phyloP scores from a whole-genome alignment of 257 asterid species.

The Eucommia ulmoides region DNA sequence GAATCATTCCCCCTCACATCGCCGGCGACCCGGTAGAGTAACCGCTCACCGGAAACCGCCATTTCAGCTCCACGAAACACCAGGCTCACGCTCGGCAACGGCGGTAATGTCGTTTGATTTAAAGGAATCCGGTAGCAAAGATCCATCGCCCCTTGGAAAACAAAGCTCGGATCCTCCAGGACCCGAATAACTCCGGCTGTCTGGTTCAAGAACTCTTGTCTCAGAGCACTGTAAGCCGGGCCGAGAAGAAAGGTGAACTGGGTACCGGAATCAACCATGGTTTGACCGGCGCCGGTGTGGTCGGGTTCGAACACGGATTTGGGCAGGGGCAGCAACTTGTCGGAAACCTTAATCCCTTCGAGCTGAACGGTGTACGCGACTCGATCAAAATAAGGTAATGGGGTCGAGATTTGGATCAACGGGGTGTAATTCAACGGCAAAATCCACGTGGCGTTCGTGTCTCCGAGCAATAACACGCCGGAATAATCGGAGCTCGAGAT shows the following conservation, averaged over 20 bases:
- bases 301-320: constrained; percentile 69
- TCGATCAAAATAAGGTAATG: constrained; percentile 70
- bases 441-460: constrained; percentile 46
- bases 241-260: constrained; percentile 91
- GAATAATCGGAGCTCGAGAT: constrained; percentile 59
- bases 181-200: constrained; percentile 29
- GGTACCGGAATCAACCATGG: constrained; percentile 96
- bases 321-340: constrained; percentile 39
- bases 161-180: constrained; percentile 60
- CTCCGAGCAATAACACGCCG: constrained; percentile 62
- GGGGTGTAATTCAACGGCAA: constrained; percentile 68
- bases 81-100: constrained; percentile 55
- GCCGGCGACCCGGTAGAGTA: constrained; percentile 55
- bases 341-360: constrained; percentile 63
- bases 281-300: constrained; percentile 95
- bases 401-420: constrained; percentile 53
- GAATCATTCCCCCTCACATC: constrained; percentile 39
- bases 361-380: constrained; percentile 81
- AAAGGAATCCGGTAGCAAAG: constrained; percentile 41
- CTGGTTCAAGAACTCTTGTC: constrained; percentile 44
- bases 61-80: constrained; percentile 66
- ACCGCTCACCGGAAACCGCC: constrained; percentile 28
- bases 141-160: constrained; percentile 84
- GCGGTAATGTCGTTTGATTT: constrained; percentile 24
- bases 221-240: constrained; percentile 48